phyloP scores from a whole-genome alignment of 768 basidiomycete genomes.

The Boletus insuetus region DNA sequence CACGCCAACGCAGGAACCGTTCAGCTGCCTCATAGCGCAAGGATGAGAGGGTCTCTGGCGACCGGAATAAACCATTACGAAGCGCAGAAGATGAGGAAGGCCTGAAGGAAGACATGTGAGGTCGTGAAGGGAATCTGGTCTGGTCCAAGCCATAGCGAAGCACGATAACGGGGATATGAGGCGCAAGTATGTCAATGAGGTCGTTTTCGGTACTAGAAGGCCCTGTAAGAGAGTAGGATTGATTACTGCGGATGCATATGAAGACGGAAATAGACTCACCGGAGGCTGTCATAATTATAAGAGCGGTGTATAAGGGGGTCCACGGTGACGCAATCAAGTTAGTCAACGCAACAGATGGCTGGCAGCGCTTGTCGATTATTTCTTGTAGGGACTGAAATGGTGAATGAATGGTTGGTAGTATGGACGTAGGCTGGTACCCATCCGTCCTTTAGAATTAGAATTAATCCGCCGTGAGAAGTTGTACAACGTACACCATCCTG shows the following conservation, averaged over 20 bases:
- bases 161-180: slow-evolving; percentile 56
- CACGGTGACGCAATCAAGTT: slow-evolving; percentile 56
- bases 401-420: slow-evolving; percentile 47
- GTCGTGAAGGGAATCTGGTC: slow-evolving; percentile 28
- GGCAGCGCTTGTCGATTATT: slow-evolving; percentile 50
- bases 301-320: slow-evolving; percentile 58
- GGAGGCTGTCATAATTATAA: slow-evolving; percentile 51
- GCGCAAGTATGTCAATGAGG: slow-evolving; percentile 48
- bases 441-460: slow-evolving; percentile 13
- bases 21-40: slow-evolving; percentile 65
- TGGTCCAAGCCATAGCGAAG: slow-evolving; percentile 42
- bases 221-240: slow-evolving; percentile 17
- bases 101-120: slow-evolving; percentile 53
- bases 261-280: slow-evolving; percentile 33
- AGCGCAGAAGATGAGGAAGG: slow-evolving; percentile 52
- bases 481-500: slow-evolving; percentile 45
- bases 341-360: slow-evolving; percentile 50
- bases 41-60: slow-evolving; percentile 55
- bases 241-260: not conserved
- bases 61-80: slow-evolving; percentile 59
- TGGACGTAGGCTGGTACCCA: slow-evolving; percentile 27
- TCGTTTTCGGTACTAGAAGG: slow-evolving; percentile 37
- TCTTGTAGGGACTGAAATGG: slow-evolving; percentile 55
- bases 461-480: not conserved
- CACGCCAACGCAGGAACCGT: slow-evolving; percentile 70